These are phyloP conservation scores for Diplodia intermedia DNA, from an alignment of 2,329 filamentous ascomycete genomes.

Conservation along the genomic window DNA sequence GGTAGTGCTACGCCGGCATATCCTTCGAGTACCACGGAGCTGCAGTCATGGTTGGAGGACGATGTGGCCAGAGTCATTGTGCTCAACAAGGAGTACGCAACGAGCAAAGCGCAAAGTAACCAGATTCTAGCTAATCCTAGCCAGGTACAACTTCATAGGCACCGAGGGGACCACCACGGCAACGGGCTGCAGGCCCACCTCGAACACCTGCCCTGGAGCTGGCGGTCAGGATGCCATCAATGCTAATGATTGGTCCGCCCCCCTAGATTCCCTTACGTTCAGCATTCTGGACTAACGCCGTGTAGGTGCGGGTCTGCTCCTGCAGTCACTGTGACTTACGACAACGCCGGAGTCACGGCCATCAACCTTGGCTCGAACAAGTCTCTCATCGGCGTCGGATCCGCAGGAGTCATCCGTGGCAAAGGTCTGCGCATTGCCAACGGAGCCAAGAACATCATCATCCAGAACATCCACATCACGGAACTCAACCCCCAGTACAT, in stretches of 20 bases:
- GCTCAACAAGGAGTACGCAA: conserved; percentile 54
- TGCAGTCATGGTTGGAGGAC: conserved; percentile 66
- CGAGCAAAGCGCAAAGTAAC: conserved; percentile 37
- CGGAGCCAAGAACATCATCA: conserved; percentile 61
- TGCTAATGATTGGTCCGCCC: conserved; percentile 62
- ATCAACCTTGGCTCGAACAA: conserved; percentile 66
- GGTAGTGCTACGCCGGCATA: conserved; percentile 62
- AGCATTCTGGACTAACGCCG: conserved; percentile 60
- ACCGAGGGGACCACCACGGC: conserved; percentile 61
- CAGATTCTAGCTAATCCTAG: conserved; percentile 29
- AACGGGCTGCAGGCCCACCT: conserved; percentile 64
- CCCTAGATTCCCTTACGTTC: background rate
- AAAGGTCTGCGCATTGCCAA: conserved; percentile 59
- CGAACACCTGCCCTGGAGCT: conserved; percentile 57
- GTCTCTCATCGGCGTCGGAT: conserved; percentile 61
- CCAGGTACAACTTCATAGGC: conserved; percentile 60
- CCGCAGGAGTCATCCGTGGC: conserved; percentile 62
- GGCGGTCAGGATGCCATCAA: conserved; percentile 67
- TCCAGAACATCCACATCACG: conserved; percentile 54
- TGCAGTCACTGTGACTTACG: conserved; percentile 52
- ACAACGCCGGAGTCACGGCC: conserved; percentile 60
- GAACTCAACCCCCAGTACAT: conserved; percentile 47
- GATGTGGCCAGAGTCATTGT: conserved; percentile 63
- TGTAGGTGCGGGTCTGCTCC: conserved; percentile 55
- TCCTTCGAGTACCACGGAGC: conserved; percentile 61